Percentiles rank a stretch among this genome's conserved stretches.
phyloP scores from a whole-genome alignment of 495 filamentous ascomycete genomes.

The Astrothelium macrocarpum region DNA sequence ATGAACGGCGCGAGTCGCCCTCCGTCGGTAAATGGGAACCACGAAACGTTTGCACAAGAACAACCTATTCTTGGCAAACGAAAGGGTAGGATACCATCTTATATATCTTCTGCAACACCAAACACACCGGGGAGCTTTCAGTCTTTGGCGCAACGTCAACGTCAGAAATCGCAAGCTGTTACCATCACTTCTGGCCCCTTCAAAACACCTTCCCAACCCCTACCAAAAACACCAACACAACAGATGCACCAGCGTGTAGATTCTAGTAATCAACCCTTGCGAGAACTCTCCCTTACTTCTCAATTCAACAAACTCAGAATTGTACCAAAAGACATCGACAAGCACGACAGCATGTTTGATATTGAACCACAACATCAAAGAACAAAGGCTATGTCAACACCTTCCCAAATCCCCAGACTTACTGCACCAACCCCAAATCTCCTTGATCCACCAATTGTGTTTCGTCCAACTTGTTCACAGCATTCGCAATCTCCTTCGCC shows the following conservation, averaged over 20 bases:
- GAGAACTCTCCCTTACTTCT: slow-evolving; percentile 28
- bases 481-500: not conserved
- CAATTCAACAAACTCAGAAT: slow-evolving; percentile 3
- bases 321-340: not conserved
- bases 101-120: slow-evolving; percentile 22
- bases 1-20: slow-evolving; percentile 37
- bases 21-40: slow-evolving; percentile 51
- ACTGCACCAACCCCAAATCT: slow-evolving; percentile 4
- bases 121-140: not conserved
- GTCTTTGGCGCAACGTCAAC: slow-evolving; percentile 5
- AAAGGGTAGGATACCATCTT: slow-evolving; percentile 56
- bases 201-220: not conserved
- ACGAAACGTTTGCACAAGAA: slow-evolving; percentile 32
- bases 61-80: slow-evolving; percentile 42
- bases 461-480: not conserved
- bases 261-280: slow-evolving; percentile 8
- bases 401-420: slow-evolving; percentile 9
- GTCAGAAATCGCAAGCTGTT: slow-evolving; percentile 4
- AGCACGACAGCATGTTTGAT: not conserved
- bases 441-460: slow-evolving; percentile 2
- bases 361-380: not conserved
- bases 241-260: not conserved
- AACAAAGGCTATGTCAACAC: slow-evolving; percentile 7
- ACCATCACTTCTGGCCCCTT: slow-evolving; percentile 3
- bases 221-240: slow-evolving; percentile 2